These are phyloP conservation scores for Podospora comata DNA, from an alignment of 495 filamentous ascomycete species.

Conservation along the genomic window DNA sequence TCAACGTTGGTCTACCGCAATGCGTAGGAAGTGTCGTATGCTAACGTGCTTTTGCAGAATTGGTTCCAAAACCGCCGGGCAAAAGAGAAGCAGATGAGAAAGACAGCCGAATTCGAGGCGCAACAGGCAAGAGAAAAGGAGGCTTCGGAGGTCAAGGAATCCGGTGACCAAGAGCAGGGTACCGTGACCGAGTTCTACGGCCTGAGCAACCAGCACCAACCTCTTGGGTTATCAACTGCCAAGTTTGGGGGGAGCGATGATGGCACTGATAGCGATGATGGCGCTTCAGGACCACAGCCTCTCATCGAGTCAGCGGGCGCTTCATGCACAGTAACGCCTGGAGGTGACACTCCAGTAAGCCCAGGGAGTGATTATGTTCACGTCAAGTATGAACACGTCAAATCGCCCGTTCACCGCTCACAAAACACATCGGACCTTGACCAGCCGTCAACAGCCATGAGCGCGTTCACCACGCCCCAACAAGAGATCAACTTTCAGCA, in stretches of 20 bases:
- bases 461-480: constrained; percentile 15
- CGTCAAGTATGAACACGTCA: constrained; percentile 17
- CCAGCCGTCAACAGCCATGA: constrained; percentile 8
- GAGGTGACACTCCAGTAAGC: constrained; percentile 17
- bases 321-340: not conserved
- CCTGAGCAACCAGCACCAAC: constrained; percentile 33
- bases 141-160: constrained; percentile 36
- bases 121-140: constrained; percentile 54
- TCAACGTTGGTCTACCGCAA: constrained; percentile 60
- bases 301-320: not conserved
- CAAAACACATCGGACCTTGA: constrained; percentile 11
- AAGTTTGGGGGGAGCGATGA: constrained; percentile 30
- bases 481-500: constrained; percentile 21
- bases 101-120: constrained; percentile 63
- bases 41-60: constrained; percentile 56
- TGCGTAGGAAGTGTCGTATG: constrained; percentile 12
- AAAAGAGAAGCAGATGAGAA: constrained; percentile 74
- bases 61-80: constrained; percentile 90
- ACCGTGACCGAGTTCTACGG: constrained; percentile 30
- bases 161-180: constrained; percentile 32
- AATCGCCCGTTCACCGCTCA: constrained; percentile 7
- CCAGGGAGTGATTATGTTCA: constrained; percentile 24
- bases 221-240: constrained; percentile 38
- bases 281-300: constrained; percentile 13
- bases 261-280: constrained; percentile 13